Conservation (phyloP, 257 asterid species). For the Mentha longifolia region DNA sequence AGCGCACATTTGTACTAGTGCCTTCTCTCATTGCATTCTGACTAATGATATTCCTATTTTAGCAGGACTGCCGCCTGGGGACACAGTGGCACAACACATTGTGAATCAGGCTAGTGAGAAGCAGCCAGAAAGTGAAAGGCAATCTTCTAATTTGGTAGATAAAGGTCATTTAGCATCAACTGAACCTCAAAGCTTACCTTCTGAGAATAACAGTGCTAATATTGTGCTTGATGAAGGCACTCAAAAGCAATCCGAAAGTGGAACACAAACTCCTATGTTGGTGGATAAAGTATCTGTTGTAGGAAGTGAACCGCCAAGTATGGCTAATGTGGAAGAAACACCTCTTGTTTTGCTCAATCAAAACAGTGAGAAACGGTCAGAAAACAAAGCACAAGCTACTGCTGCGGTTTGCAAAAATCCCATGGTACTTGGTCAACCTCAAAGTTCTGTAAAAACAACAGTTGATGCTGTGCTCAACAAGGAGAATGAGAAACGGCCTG, state of each 20-base stretch:
- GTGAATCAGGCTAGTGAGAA: slow-evolving; percentile 30
- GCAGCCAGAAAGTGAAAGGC: slow-evolving; percentile 10
- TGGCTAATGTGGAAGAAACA: slow-evolving; percentile 58
- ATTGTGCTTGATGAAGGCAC: slow-evolving; percentile 15
- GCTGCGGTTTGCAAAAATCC: neutral
- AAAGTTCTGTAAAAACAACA: slow-evolving; percentile 43
- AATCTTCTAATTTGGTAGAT: slow-evolving; percentile 1
- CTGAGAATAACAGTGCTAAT: slow-evolving; percentile 40
- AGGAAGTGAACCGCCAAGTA: slow-evolving; percentile 39
- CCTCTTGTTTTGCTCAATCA: slow-evolving; percentile 27
- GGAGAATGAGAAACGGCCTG: slow-evolving; percentile 26
- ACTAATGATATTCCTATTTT: slow-evolving; percentile 6
- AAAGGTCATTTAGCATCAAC: neutral
- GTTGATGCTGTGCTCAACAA: slow-evolving; percentile 17
- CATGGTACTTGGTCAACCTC: neutral
- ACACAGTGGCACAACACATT: slow-evolving; percentile 33
- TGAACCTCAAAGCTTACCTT: slow-evolving; percentile 45
- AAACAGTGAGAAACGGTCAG: slow-evolving; percentile 5
- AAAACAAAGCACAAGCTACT: neutral
- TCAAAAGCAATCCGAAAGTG: slow-evolving; percentile 23
- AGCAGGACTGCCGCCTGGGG: slow-evolving; percentile 46
- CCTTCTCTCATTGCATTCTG: slow-evolving; percentile 15
- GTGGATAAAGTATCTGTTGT: slow-evolving; percentile 6
- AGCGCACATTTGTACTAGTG: slow-evolving; percentile 23
- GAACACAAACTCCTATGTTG: neutral